phyloP scores from a whole-genome alignment of 2,329 filamentous ascomycete genomes.

The Geoglossum cookeanum region DNA sequence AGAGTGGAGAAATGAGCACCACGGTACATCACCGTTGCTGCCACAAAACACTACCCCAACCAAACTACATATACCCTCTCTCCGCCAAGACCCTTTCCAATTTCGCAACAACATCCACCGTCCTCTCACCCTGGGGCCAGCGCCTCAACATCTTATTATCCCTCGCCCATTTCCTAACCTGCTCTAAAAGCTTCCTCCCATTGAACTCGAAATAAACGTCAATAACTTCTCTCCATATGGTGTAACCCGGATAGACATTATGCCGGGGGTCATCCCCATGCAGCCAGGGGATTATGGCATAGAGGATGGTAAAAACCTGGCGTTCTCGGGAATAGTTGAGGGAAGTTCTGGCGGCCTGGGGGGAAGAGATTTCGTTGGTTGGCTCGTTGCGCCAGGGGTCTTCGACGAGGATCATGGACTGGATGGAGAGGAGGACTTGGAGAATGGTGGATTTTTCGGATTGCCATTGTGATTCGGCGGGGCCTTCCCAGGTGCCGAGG shows the following conservation, averaged over 20 bases:
- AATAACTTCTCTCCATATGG: constrained; percentile 10
- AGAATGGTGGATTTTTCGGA: constrained; percentile 29
- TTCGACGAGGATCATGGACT: constrained; percentile 36
- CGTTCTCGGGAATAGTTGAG: constrained; percentile 20
- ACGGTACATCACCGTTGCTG: no score
- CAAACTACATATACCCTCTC: no score
- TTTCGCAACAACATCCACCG: background rate
- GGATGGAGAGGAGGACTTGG: constrained; percentile 35
- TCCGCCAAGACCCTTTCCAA: background rate
- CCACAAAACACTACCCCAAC: no score
- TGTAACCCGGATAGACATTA: constrained; percentile 2
- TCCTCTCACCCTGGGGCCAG: background rate
- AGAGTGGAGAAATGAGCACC: no score
- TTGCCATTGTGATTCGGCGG: constrained; percentile 24
- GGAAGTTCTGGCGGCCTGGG: background rate
- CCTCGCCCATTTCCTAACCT: constrained; percentile 28
- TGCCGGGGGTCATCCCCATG: background rate
- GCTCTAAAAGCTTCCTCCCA: constrained; percentile 7
- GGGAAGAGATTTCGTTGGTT: constrained; percentile 10
- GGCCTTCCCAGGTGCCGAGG: constrained; percentile 29
- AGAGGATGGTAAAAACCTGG: constrained; percentile 7
- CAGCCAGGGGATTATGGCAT: constrained; percentile 11
- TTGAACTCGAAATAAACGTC: constrained; percentile 10
- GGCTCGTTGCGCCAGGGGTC: constrained; percentile 38
- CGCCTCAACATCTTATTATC: constrained; percentile 15